A percentile compares a stretch with the other conserved stretches of the same genome.
These are phyloP conservation scores for Penicillium palitans DNA, from an alignment of 2,329 filamentous ascomycete genomes.

Conservation along the genomic window DNA sequence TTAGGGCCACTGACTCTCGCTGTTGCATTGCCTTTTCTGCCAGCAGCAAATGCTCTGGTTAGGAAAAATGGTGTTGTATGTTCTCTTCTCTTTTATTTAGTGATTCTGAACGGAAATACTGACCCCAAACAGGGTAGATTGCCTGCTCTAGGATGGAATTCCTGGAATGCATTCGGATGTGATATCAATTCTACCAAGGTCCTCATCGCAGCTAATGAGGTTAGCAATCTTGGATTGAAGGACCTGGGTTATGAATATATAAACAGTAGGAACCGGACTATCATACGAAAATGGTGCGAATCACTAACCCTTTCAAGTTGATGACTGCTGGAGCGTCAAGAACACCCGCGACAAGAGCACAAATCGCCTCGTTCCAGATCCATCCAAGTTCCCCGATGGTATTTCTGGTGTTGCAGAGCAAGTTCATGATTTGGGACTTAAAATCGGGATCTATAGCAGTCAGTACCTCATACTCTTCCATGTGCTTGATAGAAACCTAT, in stretches of 20 bases:
- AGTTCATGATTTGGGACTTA: slow-evolving; percentile 59
- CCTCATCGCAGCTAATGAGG: slow-evolving; percentile 48
- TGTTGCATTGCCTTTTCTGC: slow-evolving; percentile 21
- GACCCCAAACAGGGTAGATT: slow-evolving; percentile 24
- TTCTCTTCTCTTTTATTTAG: background rate
- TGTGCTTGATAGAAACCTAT: rapidly evolving
- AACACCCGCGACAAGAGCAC: slow-evolving; percentile 45
- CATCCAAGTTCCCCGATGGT: slow-evolving; percentile 58
- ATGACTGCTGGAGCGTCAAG: slow-evolving; percentile 62
- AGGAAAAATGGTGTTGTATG: slow-evolving; percentile 32
- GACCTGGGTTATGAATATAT: slow-evolving; percentile 55
- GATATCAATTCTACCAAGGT: slow-evolving; percentile 50
- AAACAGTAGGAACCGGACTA: slow-evolving; percentile 48
- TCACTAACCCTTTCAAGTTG: slow-evolving; percentile 37
- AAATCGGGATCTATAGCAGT: slow-evolving; percentile 64
- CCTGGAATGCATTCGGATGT: slow-evolving; percentile 52
- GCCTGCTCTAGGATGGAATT: slow-evolving; percentile 47
- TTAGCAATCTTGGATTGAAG: slow-evolving; percentile 49
- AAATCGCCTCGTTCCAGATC: slow-evolving; percentile 50
- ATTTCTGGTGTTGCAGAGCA: slow-evolving; percentile 56
- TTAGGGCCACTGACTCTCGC: slow-evolving; percentile 9
- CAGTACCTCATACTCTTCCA: background rate
- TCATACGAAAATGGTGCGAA: slow-evolving; percentile 30
- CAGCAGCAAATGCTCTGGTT: slow-evolving; percentile 25
- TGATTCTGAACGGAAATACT: background rate